These are phyloP conservation scores for Citrus australasica DNA, from an alignment of 345 rosid genomes.

Conservation along the genomic window DNA sequence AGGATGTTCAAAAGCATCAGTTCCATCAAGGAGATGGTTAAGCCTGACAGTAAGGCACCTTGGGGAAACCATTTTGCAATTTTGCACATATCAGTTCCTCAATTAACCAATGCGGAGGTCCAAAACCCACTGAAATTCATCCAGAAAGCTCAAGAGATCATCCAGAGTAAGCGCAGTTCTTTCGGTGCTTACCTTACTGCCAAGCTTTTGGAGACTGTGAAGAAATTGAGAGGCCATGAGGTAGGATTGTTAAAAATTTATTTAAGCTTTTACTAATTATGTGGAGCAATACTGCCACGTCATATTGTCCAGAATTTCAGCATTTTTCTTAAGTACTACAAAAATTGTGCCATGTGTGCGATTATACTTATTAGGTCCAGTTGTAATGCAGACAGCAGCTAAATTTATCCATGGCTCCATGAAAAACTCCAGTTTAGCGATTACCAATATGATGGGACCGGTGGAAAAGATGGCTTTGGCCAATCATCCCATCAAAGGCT, in stretches of 20 bases:
- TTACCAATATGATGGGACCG: conserved; percentile 42
- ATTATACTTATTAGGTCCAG: too few species aligned
- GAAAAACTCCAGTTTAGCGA: conserved; percentile 30
- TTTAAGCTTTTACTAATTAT: too few species aligned
- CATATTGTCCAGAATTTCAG: too few species aligned
- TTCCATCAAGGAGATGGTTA: conserved; percentile 35
- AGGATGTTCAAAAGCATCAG: conserved; percentile 27
- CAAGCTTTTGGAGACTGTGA: neutral
- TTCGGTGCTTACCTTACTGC: conserved; percentile 24
- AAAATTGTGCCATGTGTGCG: too few species aligned
- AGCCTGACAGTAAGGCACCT: conserved; percentile 16
- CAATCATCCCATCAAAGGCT: conserved; percentile 34
- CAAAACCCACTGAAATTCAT: conserved; percentile 18
- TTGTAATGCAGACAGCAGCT: conserved; percentile 19
- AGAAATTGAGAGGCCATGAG: neutral
- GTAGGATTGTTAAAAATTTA: too few species aligned
- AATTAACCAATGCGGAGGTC: neutral
- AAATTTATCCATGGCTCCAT: conserved; percentile 18
- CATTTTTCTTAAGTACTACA: too few species aligned
- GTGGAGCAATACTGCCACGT: too few species aligned
- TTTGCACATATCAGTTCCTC: conserved; percentile 25
- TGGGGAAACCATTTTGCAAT: conserved; percentile 46
- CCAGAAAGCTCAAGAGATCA: conserved; percentile 12
- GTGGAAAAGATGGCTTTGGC: conserved; percentile 32
- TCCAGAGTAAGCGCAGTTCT: conserved; percentile 17